Base-by-base conservation (phyloP, 306 rosid species). In the Prunus padus region DNA sequence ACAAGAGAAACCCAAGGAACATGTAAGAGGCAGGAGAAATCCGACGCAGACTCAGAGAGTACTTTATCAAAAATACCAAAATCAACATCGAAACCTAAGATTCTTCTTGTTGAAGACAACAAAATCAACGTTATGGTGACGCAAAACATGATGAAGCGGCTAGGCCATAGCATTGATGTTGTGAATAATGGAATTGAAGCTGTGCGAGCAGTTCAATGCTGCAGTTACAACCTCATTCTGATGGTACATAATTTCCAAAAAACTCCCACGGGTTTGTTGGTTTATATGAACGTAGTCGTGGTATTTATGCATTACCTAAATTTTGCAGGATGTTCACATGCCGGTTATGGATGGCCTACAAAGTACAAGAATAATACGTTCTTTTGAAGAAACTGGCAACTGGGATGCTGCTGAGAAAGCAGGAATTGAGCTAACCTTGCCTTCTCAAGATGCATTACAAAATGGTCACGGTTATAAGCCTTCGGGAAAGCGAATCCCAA, bases 101-200 rank as follows among this genome's bases (percentile, higher is more conserved):
- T 96, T 68, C 99, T 96, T 76, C 93, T 96, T 18, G 99, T 90
- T 63, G 98, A 96, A 78, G 99, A 96, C 79, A 96, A 85, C 86
- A 92, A 92, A 87, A 90, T 92, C 69, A 96, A 92, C 46, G 81
- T 96, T 44, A 96, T 96, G 97, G 99, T 96, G 81, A 72, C 98
- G 2, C 89, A 82, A 73, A 90, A 96, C 44, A 92, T 96, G 97
- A 90, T 96, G 99, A 92, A 90, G 87, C 88, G 79, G 77, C 76
- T 96, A 55, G 99, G 99, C 26, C 93, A 92, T 75, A 74, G 79
- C 77, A 84, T 96, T 60, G 97, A 92, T 67, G 92, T 96, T 26
- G 98, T 90, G 78, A 84, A 88, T 61, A 89, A 92, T 44, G 99
- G 99, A 71, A 88, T 83, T 22, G 99, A 96, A 84, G 99, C 96